Conservation (phyloP, 2,329 filamentous ascomycete genomes). For the Colletotrichum camelliae region DNA sequence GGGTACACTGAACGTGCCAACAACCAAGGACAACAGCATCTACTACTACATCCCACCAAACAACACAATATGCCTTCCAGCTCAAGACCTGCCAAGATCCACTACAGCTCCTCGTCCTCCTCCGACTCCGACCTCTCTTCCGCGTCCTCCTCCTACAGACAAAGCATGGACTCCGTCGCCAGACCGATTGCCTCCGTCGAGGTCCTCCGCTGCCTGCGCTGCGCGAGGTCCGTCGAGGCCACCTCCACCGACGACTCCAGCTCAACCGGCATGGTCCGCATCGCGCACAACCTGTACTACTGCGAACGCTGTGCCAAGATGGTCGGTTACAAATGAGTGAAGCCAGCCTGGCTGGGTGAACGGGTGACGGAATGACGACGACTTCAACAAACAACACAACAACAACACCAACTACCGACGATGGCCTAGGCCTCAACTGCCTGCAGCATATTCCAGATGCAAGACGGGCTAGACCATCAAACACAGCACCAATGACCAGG, state of each 20-base stretch:
- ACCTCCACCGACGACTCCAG: conserved; percentile 65
- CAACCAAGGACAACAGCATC: background rate
- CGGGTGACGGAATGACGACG: background rate
- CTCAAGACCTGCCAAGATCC: conserved; percentile 37
- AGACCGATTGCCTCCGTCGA: conserved; percentile 59
- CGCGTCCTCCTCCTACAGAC: conserved; percentile 38
- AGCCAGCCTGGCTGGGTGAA: background rate
- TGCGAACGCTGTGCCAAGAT: conserved; percentile 68
- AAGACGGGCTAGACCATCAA: background rate
- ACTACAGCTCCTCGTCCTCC: conserved; percentile 45
- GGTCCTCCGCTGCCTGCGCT: conserved; percentile 68
- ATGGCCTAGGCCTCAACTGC: background rate
- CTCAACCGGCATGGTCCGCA: conserved; percentile 67
- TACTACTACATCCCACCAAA: background rate
- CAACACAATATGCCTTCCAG: conserved; percentile 31
- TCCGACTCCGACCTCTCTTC: conserved; percentile 50
- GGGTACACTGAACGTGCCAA: background rate
- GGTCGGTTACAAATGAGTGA: conserved; percentile 64
- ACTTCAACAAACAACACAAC: background rate
- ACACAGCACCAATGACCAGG: background rate
- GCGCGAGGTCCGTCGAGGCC: conserved; percentile 63
- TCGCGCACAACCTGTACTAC: conserved; percentile 71
- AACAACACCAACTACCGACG: background rate
- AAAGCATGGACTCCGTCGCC: conserved; percentile 55
- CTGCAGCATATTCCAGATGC: background rate